Percentiles rank a stretch among this genome's conserved stretches.
These are phyloP conservation scores for Hymenoscyphus salicellus DNA, from an alignment of 2,329 filamentous ascomycete species.

Conservation along the genomic window DNA sequence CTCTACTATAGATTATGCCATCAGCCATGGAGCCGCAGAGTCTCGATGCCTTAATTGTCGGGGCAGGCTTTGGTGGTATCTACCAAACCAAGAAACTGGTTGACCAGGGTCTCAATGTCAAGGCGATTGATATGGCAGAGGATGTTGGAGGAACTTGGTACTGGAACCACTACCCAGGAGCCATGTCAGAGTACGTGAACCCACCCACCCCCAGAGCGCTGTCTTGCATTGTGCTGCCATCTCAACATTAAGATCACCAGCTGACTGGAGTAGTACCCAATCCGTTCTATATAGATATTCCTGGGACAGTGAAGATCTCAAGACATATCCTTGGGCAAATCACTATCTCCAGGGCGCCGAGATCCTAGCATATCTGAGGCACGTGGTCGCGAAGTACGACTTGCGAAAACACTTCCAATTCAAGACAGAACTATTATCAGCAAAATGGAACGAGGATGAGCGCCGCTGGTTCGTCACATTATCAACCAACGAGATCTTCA, in stretches of 20 bases:
- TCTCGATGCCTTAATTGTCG: conserved; percentile 41
- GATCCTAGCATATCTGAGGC: conserved; percentile 51
- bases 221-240: too few species aligned
- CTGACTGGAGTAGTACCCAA: conserved; percentile 10
- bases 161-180: conserved; percentile 56
- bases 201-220: too few species aligned
- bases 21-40: background rate
- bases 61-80: conserved; percentile 41
- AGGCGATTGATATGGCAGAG: conserved; percentile 41
- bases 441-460: conserved; percentile 50
- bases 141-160: conserved; percentile 53
- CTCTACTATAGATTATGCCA: background rate
- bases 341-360: conserved; percentile 52
- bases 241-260: conserved; percentile 1
- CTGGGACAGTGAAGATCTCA: conserved; percentile 25
- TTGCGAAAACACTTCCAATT: conserved; percentile 56
- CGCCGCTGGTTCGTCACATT: conserved; percentile 50
- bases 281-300: conserved; percentile 25
- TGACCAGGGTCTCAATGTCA: conserved; percentile 35
- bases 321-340: conserved; percentile 20
- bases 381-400: conserved; percentile 50
- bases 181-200: conserved; percentile 20
- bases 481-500: conserved; percentile 18
- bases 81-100: conserved; percentile 40
- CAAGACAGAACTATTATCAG: conserved; percentile 50